These are phyloP conservation scores for Hibiscus trionum DNA, from an alignment of 345 rosid genomes.

Conservation along the genomic window DNA sequence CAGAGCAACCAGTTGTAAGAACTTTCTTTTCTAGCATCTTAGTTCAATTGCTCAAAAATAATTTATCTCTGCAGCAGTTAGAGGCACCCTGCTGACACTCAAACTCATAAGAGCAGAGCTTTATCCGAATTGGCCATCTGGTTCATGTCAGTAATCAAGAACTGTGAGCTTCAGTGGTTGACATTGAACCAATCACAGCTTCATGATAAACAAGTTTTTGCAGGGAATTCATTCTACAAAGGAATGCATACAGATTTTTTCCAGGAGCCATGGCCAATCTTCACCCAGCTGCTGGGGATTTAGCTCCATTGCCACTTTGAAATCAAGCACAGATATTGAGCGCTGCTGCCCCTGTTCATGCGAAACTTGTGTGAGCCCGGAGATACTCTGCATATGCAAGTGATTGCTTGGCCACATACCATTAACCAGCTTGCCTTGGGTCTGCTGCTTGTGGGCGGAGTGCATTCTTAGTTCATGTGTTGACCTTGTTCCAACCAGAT, in stretches of 20 bases:
- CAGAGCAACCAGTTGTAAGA: conserved; percentile 33
- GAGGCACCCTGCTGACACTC: conserved; percentile 24
- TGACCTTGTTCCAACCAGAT: too few relatives aligned
- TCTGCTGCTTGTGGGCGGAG: too few relatives aligned
- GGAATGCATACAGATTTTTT: conserved; percentile 25
- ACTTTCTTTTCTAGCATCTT: conserved; percentile 25
- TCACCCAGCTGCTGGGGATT: too few relatives aligned
- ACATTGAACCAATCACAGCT: conserved; percentile 27
- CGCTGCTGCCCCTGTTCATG: too few relatives aligned
- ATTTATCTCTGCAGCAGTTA: conserved; percentile 31
- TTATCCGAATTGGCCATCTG: conserved; percentile 26
- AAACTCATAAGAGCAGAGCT: conserved; percentile 25
- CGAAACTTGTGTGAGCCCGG: too few relatives aligned
- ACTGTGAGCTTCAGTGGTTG: conserved; percentile 17
- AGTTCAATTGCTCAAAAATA: conserved; percentile 29
- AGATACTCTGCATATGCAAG: too few relatives aligned
- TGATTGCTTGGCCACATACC: too few relatives aligned
- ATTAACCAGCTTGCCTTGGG: too few relatives aligned
- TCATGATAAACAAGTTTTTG: conserved; percentile 23
- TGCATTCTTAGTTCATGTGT: too few relatives aligned
- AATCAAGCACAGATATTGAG: too few relatives aligned
- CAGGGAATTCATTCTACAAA: conserved; percentile 37
- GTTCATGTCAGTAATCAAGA: conserved; percentile 24
- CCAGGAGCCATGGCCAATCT: too few relatives aligned
- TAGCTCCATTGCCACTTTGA: too few relatives aligned